These are phyloP conservation scores for Teratosphaeria zuluensis DNA, from an alignment of 2,329 filamentous ascomycete genomes.

Conservation along the genomic window DNA sequence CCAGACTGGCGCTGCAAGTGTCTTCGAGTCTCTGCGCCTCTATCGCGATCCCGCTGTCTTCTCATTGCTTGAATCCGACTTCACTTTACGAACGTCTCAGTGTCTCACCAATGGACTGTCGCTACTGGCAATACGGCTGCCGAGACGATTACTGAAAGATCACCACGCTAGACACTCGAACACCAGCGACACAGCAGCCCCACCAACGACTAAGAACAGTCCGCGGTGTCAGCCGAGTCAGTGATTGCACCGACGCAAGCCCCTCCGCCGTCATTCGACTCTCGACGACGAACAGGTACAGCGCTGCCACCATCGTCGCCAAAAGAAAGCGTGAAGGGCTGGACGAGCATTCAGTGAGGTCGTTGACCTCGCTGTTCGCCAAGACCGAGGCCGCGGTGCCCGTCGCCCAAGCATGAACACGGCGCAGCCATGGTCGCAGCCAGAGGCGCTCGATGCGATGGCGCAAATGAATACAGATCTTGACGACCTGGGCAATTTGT, in stretches of 20 bases:
- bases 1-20: background rate
- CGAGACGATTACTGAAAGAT: background rate
- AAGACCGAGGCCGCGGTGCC: background rate
- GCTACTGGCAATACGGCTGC: background rate
- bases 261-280: background rate
- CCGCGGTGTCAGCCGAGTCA: background rate
- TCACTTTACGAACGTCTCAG: background rate
- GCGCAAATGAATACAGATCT: slow-evolving; percentile 27
- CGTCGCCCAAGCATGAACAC: background rate
- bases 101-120: background rate
- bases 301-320: background rate
- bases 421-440: slow-evolving; percentile 27
- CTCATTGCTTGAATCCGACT: background rate
- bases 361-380: background rate
- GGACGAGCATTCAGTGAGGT: background rate
- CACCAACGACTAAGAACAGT: background rate
- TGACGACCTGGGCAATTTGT: slow-evolving; percentile 35
- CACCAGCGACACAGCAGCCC: background rate
- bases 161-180: background rate
- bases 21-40: background rate
- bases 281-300: background rate
- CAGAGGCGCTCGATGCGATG: slow-evolving; percentile 33
- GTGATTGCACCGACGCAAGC: background rate
- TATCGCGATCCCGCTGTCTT: background rate
- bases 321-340: background rate